Evolutionary conservation across 176 grass and related monocot genomes (phyloP).

Genomic region (Dendrocalamus sinicus): DNA sequence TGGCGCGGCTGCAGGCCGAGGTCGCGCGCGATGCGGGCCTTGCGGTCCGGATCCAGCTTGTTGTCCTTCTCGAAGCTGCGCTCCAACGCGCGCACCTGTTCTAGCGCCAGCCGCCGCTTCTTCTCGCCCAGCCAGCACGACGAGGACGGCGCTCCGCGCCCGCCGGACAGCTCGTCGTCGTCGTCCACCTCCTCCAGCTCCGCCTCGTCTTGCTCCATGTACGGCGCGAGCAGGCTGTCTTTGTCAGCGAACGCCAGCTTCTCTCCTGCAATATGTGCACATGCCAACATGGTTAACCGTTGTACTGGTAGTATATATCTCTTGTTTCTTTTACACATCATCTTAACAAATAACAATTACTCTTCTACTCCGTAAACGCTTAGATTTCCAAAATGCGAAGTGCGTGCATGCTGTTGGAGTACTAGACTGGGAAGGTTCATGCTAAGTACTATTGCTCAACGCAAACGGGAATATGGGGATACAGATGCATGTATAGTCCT

Average conservation of each 20-base stretch:
- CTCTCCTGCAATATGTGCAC: constrained; percentile 28
- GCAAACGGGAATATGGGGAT: constrained; percentile 9
- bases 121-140: constrained; percentile 59
- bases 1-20: constrained; percentile 87
- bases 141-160: neutral
- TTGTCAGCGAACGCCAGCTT: constrained; percentile 41
- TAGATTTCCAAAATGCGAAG: neutral
- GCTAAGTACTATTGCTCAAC: neutral
- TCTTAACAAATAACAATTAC: neutral
- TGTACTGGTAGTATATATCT: neutral
- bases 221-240: neutral
- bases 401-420: neutral
- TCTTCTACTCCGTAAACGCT: neutral
- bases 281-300: neutral
- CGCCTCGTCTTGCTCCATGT: constrained; percentile 43
- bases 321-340: neutral
- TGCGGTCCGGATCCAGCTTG: constrained; percentile 75
- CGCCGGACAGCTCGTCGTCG: constrained; percentile 11
- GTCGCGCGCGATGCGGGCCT: constrained; percentile 71
- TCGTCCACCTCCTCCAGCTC: constrained; percentile 51
- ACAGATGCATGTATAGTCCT: neutral
- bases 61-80: constrained; percentile 68
- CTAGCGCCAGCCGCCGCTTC: constrained; percentile 57
- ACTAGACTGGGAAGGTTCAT: neutral
- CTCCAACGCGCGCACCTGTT: constrained; percentile 69